These are phyloP conservation scores for Penicillium psychrofluorescens DNA, from an alignment of 495 filamentous ascomycete species.

Conservation along the genomic window DNA sequence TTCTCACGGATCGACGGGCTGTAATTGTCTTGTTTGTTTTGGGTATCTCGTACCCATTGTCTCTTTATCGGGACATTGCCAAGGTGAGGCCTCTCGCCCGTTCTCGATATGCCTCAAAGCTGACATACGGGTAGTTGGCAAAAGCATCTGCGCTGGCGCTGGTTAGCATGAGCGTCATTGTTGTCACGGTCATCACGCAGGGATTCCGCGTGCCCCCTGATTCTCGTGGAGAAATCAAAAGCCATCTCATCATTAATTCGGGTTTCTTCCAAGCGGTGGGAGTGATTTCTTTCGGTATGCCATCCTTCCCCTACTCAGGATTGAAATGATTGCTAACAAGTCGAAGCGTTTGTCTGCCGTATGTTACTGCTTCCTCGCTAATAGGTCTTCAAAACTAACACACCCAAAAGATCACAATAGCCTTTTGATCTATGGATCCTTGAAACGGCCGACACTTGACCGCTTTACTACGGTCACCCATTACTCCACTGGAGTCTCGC, in stretches of 20 bases:
- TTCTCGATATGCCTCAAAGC: background rate
- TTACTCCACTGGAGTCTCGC: constrained; percentile 80
- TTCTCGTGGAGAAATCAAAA: constrained; percentile 59
- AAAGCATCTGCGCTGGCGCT: constrained; percentile 91
- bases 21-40: constrained; percentile 82
- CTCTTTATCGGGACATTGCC: constrained; percentile 92
- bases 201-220: constrained; percentile 63
- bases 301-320: background rate
- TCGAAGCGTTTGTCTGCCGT: constrained; percentile 78
- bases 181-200: constrained; percentile 84
- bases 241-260: constrained; percentile 61
- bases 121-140: constrained; percentile 58
- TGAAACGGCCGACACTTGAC: constrained; percentile 89
- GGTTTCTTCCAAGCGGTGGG: constrained; percentile 94
- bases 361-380: constrained; percentile 19
- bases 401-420: constrained; percentile 73
- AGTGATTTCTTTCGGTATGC: constrained; percentile 90
- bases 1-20: constrained; percentile 71
- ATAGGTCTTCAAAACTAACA: constrained; percentile 5
- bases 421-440: constrained; percentile 91
- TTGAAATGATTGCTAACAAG: constrained; percentile 19
- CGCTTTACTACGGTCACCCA: constrained; percentile 89
- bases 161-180: constrained; percentile 83
- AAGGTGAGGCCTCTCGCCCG: constrained; percentile 51
- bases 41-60: constrained; percentile 84